Base-by-base conservation (phyloP, 1,284 basidiomycete genomes). In the Sporisorium reilianum region DNA sequence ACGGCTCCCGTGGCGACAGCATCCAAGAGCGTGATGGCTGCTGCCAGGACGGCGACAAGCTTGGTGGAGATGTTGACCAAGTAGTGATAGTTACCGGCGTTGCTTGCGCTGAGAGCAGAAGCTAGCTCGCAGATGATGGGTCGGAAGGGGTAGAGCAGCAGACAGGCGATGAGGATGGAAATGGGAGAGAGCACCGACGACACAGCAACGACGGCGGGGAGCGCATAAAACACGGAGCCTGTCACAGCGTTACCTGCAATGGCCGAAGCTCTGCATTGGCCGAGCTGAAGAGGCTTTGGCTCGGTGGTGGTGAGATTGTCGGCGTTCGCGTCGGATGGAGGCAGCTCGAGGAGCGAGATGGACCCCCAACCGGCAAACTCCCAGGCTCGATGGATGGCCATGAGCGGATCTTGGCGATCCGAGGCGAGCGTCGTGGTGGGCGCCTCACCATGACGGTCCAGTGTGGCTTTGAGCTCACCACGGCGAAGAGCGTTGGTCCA, bases 321-420 rank as follows among this genome's bases (percentile, higher is more conserved):
- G 32, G 55, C 3, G 9, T 18, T 18, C 36, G 20, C 25, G 8
- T 25, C 9, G 9, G 55, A 38, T 40, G 38, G 41, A 18, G 60
- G 70, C n/a, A 80, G 65, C 41, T 78, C 78, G 55, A 80, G 74
- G 12, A 78, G 61, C 14, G 67, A 63, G n/a, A 80, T 80, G 51
- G 67, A 71, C 8, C 78, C 78, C 78, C 78, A 80, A 18, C 78
- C 78, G 5, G 78, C 78, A 36, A 80, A 80, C n/a, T 75, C 72
- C 72, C 72, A 78, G 3, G 55, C 71, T 51, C 67, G 61, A 58
- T 71, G 67, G 44, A 67, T 61, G 38, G 64, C 64, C 71, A 74
- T 71, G 26, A 69, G 54, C 22, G 71, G 72, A 26, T 72, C 65
- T n/a, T 64, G 54, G 18, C 74, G 60, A 20, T 65, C 68, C n/a